phyloP scores from a whole-genome alignment of 2,329 filamentous ascomycete genomes.

The Delphinella strobiligena region DNA sequence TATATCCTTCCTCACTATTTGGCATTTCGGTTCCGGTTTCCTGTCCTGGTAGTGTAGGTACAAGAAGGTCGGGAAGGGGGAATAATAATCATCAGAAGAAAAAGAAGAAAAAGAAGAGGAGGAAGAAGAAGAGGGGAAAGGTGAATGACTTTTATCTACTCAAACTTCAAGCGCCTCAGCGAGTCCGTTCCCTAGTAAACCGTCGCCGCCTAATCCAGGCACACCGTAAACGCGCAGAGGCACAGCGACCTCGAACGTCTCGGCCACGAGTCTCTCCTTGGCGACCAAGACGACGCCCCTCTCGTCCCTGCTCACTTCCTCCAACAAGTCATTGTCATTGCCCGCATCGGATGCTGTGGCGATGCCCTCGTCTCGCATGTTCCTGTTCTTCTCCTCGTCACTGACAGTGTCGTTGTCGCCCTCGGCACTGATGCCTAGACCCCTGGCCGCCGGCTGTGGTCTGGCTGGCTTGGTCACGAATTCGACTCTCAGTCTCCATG shows the following conservation, averaged over 20 bases:
- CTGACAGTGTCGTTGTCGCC: slow-evolving; percentile 57
- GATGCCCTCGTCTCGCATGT: slow-evolving; percentile 80
- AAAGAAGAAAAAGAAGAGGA: too few relatives aligned
- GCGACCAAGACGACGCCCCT: slow-evolving; percentile 21
- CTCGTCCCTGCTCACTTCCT: slow-evolving; percentile 24
- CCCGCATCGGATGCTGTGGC: too few relatives aligned
- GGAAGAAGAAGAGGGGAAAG: too few relatives aligned
- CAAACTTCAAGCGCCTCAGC: slow-evolving; percentile 9
- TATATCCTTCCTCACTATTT: too few relatives aligned
- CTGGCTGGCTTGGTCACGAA: slow-evolving; percentile 61
- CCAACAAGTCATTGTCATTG: slow-evolving; percentile 40
- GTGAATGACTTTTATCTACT: too few relatives aligned
- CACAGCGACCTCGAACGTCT: slow-evolving; percentile 26
- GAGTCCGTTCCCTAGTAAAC: slow-evolving; percentile 4
- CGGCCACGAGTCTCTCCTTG: slow-evolving; percentile 29
- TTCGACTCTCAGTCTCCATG: slow-evolving; percentile 83
- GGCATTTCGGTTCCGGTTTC: too few relatives aligned
- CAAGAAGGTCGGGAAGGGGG: too few relatives aligned
- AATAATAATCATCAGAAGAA: too few relatives aligned
- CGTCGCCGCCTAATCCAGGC: slow-evolving; percentile 10
- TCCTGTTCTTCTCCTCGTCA: slow-evolving; percentile 49
- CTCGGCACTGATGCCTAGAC: slow-evolving; percentile 25
- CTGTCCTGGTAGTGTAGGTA: too few relatives aligned
- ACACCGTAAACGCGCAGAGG: slow-evolving; percentile 24
- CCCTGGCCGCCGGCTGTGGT: slow-evolving; percentile 11